Conservation (phyloP, 2,329 filamentous ascomycete genomes). For the Hymenoscyphus scutula region DNA sequence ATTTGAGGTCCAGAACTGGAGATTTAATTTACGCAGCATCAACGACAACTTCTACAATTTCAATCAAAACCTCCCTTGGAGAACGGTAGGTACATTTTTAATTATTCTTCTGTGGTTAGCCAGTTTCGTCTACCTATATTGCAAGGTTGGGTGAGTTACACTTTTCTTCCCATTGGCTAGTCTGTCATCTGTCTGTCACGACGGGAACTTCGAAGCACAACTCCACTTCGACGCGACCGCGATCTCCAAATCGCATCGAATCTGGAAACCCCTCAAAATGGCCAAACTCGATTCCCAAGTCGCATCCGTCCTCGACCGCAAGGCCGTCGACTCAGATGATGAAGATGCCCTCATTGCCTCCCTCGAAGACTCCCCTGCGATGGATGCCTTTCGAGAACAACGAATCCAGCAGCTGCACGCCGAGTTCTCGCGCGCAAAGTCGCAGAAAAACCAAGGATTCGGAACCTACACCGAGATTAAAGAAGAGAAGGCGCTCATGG, state of each 20-base stretch:
- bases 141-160: not conserved
- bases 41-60: not conserved
- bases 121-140: not conserved
- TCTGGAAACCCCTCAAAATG: slow-evolving; percentile 35
- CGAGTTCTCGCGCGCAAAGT: slow-evolving; percentile 51
- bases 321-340: slow-evolving; percentile 42
- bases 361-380: slow-evolving; percentile 50
- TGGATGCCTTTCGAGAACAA: slow-evolving; percentile 55
- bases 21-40: slow-evolving; percentile 2
- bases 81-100: not conserved
- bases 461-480: slow-evolving; percentile 55
- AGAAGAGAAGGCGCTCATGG: slow-evolving; percentile 57
- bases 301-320: slow-evolving; percentile 45
- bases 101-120: not conserved
- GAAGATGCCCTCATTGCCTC: slow-evolving; percentile 58
- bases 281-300: slow-evolving; percentile 49
- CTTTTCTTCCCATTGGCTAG: not conserved
- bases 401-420: slow-evolving; percentile 56
- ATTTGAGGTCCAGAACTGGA: not conserved
- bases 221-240: slow-evolving; percentile 16
- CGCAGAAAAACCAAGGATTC: slow-evolving; percentile 49
- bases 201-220: not conserved
- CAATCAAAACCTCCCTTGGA: not conserved
- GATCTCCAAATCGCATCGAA: slow-evolving; percentile 13
- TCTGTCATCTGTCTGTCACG: not conserved